A percentile compares a stretch with the other conserved stretches of the same genome.
Evolutionary conservation across 140 eudicot genomes (phyloP).

Genomic region (Ambrosia hybrid): DNA sequence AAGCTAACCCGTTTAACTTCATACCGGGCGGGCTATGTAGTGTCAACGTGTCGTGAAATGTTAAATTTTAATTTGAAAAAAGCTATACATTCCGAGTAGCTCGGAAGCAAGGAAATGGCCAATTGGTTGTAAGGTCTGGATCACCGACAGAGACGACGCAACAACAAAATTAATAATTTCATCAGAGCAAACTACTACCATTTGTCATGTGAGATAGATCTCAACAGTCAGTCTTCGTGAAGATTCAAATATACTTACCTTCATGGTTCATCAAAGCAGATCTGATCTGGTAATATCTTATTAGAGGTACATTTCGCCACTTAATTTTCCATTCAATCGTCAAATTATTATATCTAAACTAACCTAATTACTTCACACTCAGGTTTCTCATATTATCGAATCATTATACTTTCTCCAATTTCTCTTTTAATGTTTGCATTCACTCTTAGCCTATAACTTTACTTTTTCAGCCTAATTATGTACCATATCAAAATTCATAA

Average conservation of each 20-base stretch:
- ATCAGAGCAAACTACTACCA: not conserved
- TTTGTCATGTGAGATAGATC: not conserved
- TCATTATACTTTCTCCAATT: not conserved
- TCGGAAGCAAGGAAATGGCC: too few species aligned
- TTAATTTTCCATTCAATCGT: not conserved
- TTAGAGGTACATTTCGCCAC: slow-evolving; percentile 13
- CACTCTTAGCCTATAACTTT: not conserved
- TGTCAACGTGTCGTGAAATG: too few species aligned
- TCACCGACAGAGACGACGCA: slow-evolving; percentile 16
- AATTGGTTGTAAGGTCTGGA: too few species aligned
- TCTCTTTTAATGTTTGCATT: slow-evolving; percentile 8
- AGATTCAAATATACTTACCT: not conserved
- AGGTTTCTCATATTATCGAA: not conserved
- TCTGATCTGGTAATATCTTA: not conserved
- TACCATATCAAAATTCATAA: too few species aligned
- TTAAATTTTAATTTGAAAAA: too few species aligned
- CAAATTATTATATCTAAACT: too few species aligned
- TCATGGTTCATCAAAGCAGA: not conserved
- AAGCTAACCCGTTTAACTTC: too few species aligned
- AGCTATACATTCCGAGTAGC: too few species aligned
- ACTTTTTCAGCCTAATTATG: too few species aligned
- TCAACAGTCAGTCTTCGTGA: not conserved
- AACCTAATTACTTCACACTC: slow-evolving; percentile 19
- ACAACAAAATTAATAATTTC: not conserved
- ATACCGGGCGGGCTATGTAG: too few species aligned